Evolutionary conservation across 73 alveolate genomes (phyloP), one percentile per base, ranked within the genome.

Genomic region (Paramecium caudatum): DNA sequence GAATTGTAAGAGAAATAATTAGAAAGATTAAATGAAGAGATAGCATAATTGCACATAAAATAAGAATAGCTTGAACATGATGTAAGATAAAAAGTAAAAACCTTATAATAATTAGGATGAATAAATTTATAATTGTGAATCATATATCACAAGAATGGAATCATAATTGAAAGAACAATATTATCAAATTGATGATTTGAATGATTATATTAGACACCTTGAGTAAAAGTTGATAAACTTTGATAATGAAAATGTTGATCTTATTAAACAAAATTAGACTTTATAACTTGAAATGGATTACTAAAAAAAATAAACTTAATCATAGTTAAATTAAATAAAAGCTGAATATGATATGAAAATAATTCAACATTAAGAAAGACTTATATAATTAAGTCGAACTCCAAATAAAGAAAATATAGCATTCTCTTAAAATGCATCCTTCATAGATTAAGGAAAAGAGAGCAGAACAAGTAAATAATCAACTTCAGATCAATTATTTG

Each of bases 321-420:
- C 55, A 25, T n/a, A 68, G 37, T 25, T 37, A 68, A 30, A 7
- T 30, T 25, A 32, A 16, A 0, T 15, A 43, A 68, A 68, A 37
- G 50, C 47, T 9, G 84, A 68, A 68, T 68, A 34, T 33, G 47
- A 68, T 32, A 68, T 68, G 50, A 68, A 68, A 9, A 34, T 68
- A 10, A 37, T 68, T n/a, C 55, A 68, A 19, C 10, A 32, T 15
- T 16, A 68, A 10, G 84, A 68, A 32, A 68, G 34, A 37, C 19
- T 68, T 5, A 68, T 68, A 1, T 5, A 68, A 33, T n/a, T 68
- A 16, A 34, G 34, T 4, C 8, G 84, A 36, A 34, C 50, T 68
- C 33, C 47, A 32, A 34, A 32, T n/a, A 68, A 68, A 3, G 84
- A 68, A 25, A 68, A 68, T 68, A 13, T n/a, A 25, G 84, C 32